Conservation (phyloP, 495 filamentous ascomycete genomes). For the Penicillium cataractarum region DNA sequence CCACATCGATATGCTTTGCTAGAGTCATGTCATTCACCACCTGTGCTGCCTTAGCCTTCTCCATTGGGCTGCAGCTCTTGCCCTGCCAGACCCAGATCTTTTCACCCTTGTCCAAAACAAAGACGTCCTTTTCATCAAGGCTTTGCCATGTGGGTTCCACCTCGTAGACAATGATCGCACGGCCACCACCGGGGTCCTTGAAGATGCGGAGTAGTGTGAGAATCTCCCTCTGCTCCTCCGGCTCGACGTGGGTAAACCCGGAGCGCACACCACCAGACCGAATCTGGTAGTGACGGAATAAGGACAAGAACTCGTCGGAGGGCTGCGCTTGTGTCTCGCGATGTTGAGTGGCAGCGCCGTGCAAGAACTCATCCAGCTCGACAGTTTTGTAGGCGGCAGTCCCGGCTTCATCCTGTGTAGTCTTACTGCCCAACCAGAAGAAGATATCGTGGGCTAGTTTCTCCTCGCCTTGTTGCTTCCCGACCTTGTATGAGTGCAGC, state of each 20-base stretch:
- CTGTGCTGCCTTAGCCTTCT: conserved; percentile 65
- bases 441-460: conserved; percentile 60
- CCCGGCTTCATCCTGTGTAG: conserved; percentile 64
- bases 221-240: conserved; percentile 42
- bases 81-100: conserved; percentile 72
- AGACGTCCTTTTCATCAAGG: conserved; percentile 64
- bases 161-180: conserved; percentile 60
- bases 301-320: conserved; percentile 57
- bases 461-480: conserved; percentile 31
- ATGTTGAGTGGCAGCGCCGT: conserved; percentile 60
- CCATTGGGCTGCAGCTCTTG: conserved; percentile 63
- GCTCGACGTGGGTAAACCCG: conserved; percentile 62
- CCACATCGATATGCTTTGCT: conserved; percentile 63
- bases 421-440: conserved; percentile 64
- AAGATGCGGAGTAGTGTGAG: conserved; percentile 59
- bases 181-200: conserved; percentile 50
- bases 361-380: conserved; percentile 65
- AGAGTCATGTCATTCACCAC: conserved; percentile 64
- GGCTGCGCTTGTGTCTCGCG: conserved; percentile 59
- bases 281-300: conserved; percentile 60
- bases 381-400: conserved; percentile 69
- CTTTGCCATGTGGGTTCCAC: conserved; percentile 63
- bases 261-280: conserved; percentile 60
- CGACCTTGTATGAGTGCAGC: conserved; percentile 57
- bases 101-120: conserved; percentile 59